Evolutionary conservation across 805 yeast species (phyloP), one percentile per base, ranked within the genome.

Genomic region (Candida xyloterini): DNA sequence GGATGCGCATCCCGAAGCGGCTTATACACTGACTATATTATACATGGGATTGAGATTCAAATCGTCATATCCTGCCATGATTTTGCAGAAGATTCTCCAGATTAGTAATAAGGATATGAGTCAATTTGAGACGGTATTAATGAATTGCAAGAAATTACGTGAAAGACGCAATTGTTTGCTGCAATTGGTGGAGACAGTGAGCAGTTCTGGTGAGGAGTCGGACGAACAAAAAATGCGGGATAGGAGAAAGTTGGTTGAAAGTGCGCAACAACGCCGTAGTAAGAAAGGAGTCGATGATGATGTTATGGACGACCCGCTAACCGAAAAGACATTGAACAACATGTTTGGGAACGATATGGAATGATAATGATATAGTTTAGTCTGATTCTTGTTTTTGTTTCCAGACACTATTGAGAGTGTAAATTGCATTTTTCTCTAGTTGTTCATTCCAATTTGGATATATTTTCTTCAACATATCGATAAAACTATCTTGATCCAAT

Each of bases 1-100:
- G 31, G 99, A 91, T 53, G 84, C 93, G 0, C 95, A 90, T 49
- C 76, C 82, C 13, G 99, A 91, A 59, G 95, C 95, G 1, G 90
- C 95, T n/a, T 81, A 85, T 42, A 85, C 95, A 1, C 73, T 91
- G 43, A 84, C 96, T 0, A 78, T 84, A 2, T 66, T 91, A 33
- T 90, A 88, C 59, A 75, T 87, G 53, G 78, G 84, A 7, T 68
- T 87, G 51, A 71, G 91, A 38, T 70, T 79, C 27, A 81, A 82
- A 57, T 79, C 83, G 44, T 76, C 79, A 43, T 76, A 78, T 56
- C 89, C 91, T 6, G 79, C 84, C 5, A 68, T 79, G 39, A 67
- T 78, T 11, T 65, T 84, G 43, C 70, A 77, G 33, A 67, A 67
- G 42, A 66, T 66, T 35, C 61, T 87, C 25, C 70, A 71, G 45